Evolutionary conservation across 192 early-diverging fungal genomes (phyloP), one percentile per base, ranked within the genome.

Genomic region (Coemansia sp.): DNA sequence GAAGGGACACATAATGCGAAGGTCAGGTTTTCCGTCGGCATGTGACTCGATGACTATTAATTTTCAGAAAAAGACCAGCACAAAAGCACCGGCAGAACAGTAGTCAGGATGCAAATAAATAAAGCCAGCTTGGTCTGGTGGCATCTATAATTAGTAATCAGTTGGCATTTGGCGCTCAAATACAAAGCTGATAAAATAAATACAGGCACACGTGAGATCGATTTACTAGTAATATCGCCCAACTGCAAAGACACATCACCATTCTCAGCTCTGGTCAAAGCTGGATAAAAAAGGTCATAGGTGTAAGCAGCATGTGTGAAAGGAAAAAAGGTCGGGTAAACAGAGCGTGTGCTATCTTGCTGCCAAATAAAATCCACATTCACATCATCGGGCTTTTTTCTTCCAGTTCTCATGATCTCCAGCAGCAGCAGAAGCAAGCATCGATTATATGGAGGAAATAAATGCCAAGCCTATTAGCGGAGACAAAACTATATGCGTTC

Each of bases 1-100:
- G 75, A 97, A 96, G 6, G 97, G 94, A 30, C 75, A 62, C 69
- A 89, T 88, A 30, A 98, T 67, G 10, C 97, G 90, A 25, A 96
- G 82, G 74, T 97, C 97, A 9, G 83, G 62, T 29, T 83, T 71
- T 48, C 68, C 84, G 20, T 91, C 92, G 9, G 89, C 92, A 70
- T 98, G 94, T 17, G 91, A 85, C 67, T 98, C 96, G 27, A 96
- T 85, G 42, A 96, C 93, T 94, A 81, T 48, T 45, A 48, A 62
- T 48, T 48, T n/a, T 31, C 27, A 54, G n/a, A 30, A 17, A 31
- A 34, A 30, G 38, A 41, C 38, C 15, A 31, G 44, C 15, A 33
- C 15, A 59, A 17, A 31, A 28, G 31, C n/a, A n/a, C n/a, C n/a
- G n/a, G 44, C 15, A 20, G 22, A 37, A 13, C 20, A 48, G 33